Conservation (phyloP, 768 basidiomycete genomes). For the Solioccasus polychromus region DNA sequence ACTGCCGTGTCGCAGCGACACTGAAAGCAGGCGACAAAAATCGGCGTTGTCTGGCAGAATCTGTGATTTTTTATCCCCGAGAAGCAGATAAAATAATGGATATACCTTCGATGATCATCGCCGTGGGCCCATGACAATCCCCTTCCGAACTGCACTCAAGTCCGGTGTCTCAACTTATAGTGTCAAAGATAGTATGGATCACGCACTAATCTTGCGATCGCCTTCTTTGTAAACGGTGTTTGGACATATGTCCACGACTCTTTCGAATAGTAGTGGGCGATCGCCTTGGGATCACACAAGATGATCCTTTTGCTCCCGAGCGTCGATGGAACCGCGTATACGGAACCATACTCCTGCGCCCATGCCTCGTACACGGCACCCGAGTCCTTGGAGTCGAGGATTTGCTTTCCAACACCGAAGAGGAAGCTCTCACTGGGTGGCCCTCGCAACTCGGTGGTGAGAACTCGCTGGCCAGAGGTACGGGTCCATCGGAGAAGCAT, state of each 20-base stretch:
- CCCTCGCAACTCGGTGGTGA: conserved; percentile 16
- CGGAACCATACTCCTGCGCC: conserved; percentile 20
- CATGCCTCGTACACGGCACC: conserved; percentile 20
- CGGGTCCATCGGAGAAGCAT: conserved; percentile 6
- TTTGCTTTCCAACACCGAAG: conserved; percentile 14
- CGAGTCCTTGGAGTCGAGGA: background rate
- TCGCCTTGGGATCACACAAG: conserved; percentile 40
- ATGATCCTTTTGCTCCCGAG: conserved; percentile 13
- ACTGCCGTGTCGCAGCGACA: conserved; percentile 33
- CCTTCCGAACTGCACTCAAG: conserved; percentile 17
- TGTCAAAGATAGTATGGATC: too few relatives aligned
- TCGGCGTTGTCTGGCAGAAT: conserved; percentile 31
- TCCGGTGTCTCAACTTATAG: background rate
- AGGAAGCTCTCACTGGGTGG: conserved; percentile 17
- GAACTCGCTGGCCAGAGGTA: background rate
- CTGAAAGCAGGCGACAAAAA: conserved; percentile 38
- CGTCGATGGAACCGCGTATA: conserved; percentile 13
- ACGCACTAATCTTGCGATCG: conserved; percentile 27
- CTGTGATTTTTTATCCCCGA: background rate
- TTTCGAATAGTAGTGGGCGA: conserved; percentile 14
- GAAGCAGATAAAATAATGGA: background rate
- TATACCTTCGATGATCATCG: conserved; percentile 45
- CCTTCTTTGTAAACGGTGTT: conserved; percentile 30
- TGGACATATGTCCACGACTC: conserved; percentile 39
- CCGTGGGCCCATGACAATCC: conserved; percentile 34